Evolutionary conservation across 805 yeast species (phyloP).

Genomic region (Millerago galiae): DNA sequence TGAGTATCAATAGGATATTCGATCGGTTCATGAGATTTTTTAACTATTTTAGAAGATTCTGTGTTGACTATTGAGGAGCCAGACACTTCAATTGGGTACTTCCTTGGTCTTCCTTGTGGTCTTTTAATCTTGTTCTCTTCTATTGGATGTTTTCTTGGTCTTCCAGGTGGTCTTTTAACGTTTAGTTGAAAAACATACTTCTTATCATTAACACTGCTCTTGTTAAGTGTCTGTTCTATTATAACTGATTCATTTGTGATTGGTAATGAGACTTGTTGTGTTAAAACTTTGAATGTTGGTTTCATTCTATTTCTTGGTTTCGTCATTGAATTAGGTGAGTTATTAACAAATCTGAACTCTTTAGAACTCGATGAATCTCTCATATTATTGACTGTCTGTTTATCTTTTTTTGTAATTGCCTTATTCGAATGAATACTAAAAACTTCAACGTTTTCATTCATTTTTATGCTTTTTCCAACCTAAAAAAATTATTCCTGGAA

Average conservation of each 20-base stretch:
- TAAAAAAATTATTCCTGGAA: too few species aligned
- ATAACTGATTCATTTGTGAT: conserved; percentile 9
- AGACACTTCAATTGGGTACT: conserved; percentile 16
- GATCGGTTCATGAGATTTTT: background rate
- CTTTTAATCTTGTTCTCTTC: conserved; percentile 34
- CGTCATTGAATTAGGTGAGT: conserved; percentile 16
- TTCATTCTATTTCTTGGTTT: conserved; percentile 18
- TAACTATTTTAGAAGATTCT: conserved; percentile 1
- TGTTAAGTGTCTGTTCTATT: conserved; percentile 19
- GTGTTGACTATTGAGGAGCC: background rate
- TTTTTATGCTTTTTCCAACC: background rate
- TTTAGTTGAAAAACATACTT: conserved; percentile 18
- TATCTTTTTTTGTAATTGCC: background rate
- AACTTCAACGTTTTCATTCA: conserved; percentile 3
- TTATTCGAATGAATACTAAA: background rate
- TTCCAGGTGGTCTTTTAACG: conserved; percentile 38
- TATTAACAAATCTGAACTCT: conserved; percentile 21
- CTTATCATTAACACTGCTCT: conserved; percentile 7
- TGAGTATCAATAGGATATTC: conserved; percentile 4
- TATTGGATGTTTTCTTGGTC: conserved; percentile 45
- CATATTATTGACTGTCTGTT: background rate
- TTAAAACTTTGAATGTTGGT: conserved; percentile 19
- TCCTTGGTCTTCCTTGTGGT: conserved; percentile 26
- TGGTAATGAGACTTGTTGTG: conserved; percentile 4
- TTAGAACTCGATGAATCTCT: background rate